Percentiles rank a stretch among this genome's conserved stretches.
phyloP scores from a whole-genome alignment of 2,329 filamentous ascomycete species.

The Xylariaceae sp. region DNA sequence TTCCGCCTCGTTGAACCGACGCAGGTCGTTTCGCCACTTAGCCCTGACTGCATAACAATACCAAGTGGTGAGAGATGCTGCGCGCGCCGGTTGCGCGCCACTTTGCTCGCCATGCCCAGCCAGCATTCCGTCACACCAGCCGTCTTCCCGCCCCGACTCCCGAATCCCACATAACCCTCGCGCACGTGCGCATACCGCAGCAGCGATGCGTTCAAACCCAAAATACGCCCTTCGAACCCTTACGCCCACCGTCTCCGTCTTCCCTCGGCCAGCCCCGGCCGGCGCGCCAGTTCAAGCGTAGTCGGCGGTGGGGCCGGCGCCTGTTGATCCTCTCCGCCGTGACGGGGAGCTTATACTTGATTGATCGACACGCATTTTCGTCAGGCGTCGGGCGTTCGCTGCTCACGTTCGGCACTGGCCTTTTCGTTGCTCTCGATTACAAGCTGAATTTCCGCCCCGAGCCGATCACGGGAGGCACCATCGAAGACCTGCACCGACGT shows the following conservation, averaged over 20 bases:
- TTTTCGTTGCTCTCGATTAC: constrained; percentile 85
- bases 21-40: not conserved
- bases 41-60: not conserved
- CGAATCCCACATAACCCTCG: constrained; percentile 15
- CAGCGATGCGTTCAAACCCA: constrained; percentile 28
- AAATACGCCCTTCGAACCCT: constrained; percentile 52
- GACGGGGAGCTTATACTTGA: constrained; percentile 58
- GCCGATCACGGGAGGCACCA: constrained; percentile 67
- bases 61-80: constrained; percentile 18
- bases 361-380: constrained; percentile 74
- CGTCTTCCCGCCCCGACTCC: constrained; percentile 3
- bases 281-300: constrained; percentile 66
- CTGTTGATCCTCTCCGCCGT: constrained; percentile 58
- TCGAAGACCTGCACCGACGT: constrained; percentile 74
- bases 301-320: constrained; percentile 73
- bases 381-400: constrained; percentile 72
- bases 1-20: constrained; percentile 11
- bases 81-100: constrained; percentile 19
- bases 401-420: constrained; percentile 74
- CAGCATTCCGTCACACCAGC: constrained; percentile 6
- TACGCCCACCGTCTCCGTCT: constrained; percentile 72
- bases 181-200: constrained; percentile 21
- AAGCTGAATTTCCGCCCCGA: constrained; percentile 90
- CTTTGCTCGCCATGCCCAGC: constrained; percentile 13
- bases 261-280: constrained; percentile 69